These are phyloP conservation scores for Miamiensis avidus DNA, from an alignment of 169 alveolate species.

Conservation along the genomic window DNA sequence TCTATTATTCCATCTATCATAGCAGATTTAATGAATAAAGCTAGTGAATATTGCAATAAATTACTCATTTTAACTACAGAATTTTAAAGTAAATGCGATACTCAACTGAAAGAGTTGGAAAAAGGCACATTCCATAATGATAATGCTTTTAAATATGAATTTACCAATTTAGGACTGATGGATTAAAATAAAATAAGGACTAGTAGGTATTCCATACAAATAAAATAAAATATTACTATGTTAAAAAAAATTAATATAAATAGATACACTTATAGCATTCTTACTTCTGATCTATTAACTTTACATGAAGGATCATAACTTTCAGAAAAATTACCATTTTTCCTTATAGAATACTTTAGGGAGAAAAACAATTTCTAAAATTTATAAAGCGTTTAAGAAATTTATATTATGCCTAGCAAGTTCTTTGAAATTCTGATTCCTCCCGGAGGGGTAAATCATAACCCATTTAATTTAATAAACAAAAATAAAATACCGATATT, in stretches of 20 bases:
- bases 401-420: not conserved
- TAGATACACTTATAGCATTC: not conserved
- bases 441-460: not conserved
- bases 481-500: no score
- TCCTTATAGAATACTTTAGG: not conserved
- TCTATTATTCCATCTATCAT: constrained; percentile 14
- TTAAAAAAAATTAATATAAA: no score
- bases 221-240: not conserved
- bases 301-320: not conserved
- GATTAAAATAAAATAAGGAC: not conserved
- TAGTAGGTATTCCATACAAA: not conserved
- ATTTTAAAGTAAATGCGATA: not conserved
- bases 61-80: not conserved
- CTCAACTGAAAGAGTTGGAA: not conserved
- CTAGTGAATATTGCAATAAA: constrained; percentile 10
- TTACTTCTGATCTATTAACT: not conserved
- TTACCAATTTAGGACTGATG: not conserved
- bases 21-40: constrained; percentile 15
- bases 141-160: constrained; percentile 4
- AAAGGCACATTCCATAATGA: constrained; percentile 6
- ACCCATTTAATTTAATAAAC: not conserved
- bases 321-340: not conserved
- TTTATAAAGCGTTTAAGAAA: not conserved
- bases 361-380: not conserved
- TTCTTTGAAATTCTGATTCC: constrained; percentile 6